Conservation (phyloP, 805 yeast genomes). For the Wickerhamiella azyma region DNA sequence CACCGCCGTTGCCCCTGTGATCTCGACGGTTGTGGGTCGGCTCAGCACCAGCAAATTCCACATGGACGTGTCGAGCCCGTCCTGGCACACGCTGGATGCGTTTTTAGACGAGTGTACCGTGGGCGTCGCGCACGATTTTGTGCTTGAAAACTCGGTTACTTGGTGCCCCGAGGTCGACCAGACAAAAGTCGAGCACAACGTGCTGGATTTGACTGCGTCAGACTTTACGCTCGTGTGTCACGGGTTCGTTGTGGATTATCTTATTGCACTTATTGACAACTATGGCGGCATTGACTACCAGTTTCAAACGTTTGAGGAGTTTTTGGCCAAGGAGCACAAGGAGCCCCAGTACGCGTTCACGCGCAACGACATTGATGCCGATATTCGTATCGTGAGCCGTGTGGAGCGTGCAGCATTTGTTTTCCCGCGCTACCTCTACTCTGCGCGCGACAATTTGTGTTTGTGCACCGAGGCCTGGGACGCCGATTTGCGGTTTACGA, state of each 20-base stretch:
- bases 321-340: constrained; percentile 27
- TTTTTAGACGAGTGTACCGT: constrained; percentile 49
- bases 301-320: constrained; percentile 80
- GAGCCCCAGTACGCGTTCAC: constrained; percentile 8
- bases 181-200: constrained; percentile 38
- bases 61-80: constrained; percentile 60
- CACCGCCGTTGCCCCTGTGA: constrained; percentile 25
- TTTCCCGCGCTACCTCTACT: constrained; percentile 61
- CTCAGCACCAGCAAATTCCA: constrained; percentile 40
- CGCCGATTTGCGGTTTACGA: constrained; percentile 73
- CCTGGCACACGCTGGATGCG: constrained; percentile 78
- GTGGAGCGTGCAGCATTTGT: constrained; percentile 58
- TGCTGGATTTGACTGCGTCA: constrained; percentile 50
- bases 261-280: constrained; percentile 68
- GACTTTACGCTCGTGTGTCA: constrained; percentile 56
- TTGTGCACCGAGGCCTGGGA: constrained; percentile 52
- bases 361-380: constrained; percentile 48
- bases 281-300: constrained; percentile 80
- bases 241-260: constrained; percentile 65
- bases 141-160: constrained; percentile 51
- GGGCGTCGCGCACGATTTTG: constrained; percentile 55
- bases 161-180: constrained; percentile 30
- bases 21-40: constrained; percentile 15
- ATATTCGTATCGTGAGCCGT: constrained; percentile 57
- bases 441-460: constrained; percentile 45